Base-by-base conservation (phyloP, 495 filamentous ascomycete genomes). In the Aspergillus bridgeri region DNA sequence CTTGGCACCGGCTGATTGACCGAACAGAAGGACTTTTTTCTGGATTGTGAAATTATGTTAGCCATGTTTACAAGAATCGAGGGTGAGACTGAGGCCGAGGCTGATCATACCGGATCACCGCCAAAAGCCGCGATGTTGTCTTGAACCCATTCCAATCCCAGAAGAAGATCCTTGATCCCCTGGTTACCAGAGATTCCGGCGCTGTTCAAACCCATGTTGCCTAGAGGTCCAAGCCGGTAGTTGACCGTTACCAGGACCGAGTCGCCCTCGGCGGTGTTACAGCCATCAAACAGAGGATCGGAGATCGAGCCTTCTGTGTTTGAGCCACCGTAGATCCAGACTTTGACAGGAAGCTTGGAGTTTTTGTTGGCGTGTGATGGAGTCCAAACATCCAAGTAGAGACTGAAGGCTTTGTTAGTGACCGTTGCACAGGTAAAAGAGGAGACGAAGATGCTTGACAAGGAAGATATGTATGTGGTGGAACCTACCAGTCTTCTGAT, bases 211-310 rank as follows among this genome's bases (percentile, higher is more conserved):
- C 62, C 66, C 50, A 72, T 53, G 54, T 65, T 72, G 2, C 71
- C 71, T 18, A 74, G 56, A n/a, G 69, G 60, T 9, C 71, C 71
- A 18, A 74, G 47, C 48, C 71, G 48, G 60, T 72, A 74, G 57
- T 79, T 79, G 38, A 78, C 48, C 18, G 69, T 67, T 3, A 79
- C 76, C 3, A 78, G 54, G 55, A 80, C 70, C 11, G 69, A 54
- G 49, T 60, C 64, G 19, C 72, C 64, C 3, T 56, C 51, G 7
- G 74, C 72, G 17, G 67, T 61, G 60, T 69, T 68, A 57, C 74
- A 76, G 19, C 75, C 75, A 54, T 75, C 69, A 53, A 75, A 79
- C 1, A 67, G 63, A n/a, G 68, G 57, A 42, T 74, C 57, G 3
- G 29, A 27, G 24, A 60, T 62, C 18, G 54, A 53, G 33, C 67